A percentile compares a stretch with the other conserved stretches of the same genome.
These are phyloP conservation scores for Pinus taeda DNA, from an alignment of 75 land plant genomes.

Conservation along the genomic window DNA sequence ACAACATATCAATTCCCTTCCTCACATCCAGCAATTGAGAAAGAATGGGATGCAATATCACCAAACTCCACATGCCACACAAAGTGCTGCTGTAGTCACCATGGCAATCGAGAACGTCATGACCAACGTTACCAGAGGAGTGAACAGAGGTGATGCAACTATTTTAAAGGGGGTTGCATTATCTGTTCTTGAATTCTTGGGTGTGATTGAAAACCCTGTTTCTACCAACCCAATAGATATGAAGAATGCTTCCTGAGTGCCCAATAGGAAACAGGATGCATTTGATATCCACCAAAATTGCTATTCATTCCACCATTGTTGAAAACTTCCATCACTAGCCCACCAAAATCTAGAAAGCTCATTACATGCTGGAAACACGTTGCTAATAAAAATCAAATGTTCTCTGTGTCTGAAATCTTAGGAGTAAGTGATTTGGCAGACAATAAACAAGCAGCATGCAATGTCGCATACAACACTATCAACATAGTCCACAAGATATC, in stretches of 20 bases:
- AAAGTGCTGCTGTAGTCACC: neutral
- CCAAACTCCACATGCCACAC: too few species aligned
- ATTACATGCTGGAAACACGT: neutral
- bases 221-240: neutral
- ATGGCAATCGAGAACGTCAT: neutral
- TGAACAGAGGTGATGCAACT: neutral
- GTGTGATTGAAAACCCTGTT: neutral
- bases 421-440: constrained; percentile 3
- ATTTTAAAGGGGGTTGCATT: neutral
- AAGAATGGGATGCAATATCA: too few species aligned
- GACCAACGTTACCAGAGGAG: neutral
- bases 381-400: neutral
- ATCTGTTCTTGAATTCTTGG: neutral
- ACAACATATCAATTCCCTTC: too few species aligned
- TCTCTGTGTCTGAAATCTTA: neutral
- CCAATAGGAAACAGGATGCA: neutral
- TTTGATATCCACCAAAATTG: neutral
- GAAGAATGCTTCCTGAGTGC: neutral
- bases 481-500: neutral
- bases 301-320: neutral
- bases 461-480: neutral
- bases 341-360: neutral
- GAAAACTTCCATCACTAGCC: neutral
- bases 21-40: too few species aligned
- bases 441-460: neutral